Percentiles rank a stretch among this genome's conserved stretches.
Conservation (phyloP, 2,329 filamentous ascomycete species). For the Colletotrichum sp. region DNA sequence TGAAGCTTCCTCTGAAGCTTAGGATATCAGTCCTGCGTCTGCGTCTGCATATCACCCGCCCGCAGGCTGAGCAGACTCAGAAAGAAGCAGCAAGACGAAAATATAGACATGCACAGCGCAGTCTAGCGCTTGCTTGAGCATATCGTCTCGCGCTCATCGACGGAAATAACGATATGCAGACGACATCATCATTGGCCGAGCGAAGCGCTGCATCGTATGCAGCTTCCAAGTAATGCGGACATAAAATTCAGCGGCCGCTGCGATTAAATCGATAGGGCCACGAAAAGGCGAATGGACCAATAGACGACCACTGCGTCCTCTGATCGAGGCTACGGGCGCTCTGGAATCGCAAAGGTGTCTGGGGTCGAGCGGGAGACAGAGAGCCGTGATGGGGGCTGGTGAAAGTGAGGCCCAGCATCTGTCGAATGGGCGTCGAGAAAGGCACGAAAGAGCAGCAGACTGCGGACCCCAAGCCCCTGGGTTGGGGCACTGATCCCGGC, state of each 20-base stretch:
- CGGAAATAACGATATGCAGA: not conserved
- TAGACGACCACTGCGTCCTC: not conserved
- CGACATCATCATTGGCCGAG: not conserved
- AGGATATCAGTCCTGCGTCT: not conserved
- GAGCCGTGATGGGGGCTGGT: not conserved
- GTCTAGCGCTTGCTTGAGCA: not conserved
- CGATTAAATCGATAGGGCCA: not conserved
- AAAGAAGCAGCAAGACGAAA: not conserved
- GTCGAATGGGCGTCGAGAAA: not conserved
- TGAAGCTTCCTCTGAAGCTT: not conserved
- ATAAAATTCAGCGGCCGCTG: not conserved
- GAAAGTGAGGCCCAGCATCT: not conserved
- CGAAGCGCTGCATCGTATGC: not conserved
- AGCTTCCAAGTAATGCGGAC: not conserved
- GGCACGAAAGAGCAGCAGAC: not conserved
- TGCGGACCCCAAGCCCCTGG: constrained; percentile 8
- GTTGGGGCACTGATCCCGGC: not conserved
- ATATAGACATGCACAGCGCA: not conserved
- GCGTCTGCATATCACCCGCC: not conserved
- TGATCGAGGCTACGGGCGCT: not conserved
- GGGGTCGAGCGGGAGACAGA: not conserved
- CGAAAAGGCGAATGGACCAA: not conserved
- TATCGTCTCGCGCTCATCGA: not conserved
- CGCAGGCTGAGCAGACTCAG: not conserved
- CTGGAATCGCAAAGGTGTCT: not conserved